A percentile compares a stretch with the other conserved stretches of the same genome.
phyloP scores from a whole-genome alignment of 2,329 filamentous ascomycete genomes.

The Epichloe elymi region DNA sequence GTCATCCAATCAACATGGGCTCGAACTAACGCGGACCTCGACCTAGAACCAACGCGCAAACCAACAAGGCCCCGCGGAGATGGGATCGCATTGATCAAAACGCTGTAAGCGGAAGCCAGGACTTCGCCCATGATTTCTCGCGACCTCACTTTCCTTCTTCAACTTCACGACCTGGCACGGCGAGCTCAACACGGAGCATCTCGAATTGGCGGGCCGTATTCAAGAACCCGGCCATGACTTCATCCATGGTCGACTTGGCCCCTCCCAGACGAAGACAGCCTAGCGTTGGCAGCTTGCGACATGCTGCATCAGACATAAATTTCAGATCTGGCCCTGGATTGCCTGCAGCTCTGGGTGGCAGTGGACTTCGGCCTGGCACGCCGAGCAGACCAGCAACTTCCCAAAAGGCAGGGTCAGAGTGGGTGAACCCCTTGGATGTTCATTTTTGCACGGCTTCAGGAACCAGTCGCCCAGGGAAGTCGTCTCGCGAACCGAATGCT shows the following conservation, averaged over 20 bases:
- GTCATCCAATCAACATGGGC: not conserved
- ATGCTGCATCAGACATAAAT: conserved; percentile 26
- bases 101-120: conserved; percentile 20
- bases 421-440: conserved; percentile 35
- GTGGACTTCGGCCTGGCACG: conserved; percentile 16
- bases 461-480: conserved; percentile 5
- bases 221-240: conserved; percentile 23
- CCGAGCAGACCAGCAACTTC: conserved; percentile 12
- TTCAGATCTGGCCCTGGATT: conserved; percentile 17
- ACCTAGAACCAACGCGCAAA: conserved; percentile 6
- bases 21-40: not conserved
- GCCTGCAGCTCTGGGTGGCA: conserved; percentile 20
- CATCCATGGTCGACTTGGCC: conserved; percentile 33
- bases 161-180: conserved; percentile 26
- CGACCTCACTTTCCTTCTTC: conserved; percentile 17
- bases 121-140: conserved; percentile 23
- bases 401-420: conserved; percentile 26
- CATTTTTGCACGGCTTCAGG: conserved; percentile 24
- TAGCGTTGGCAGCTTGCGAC: conserved; percentile 16
- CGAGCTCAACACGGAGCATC: conserved; percentile 20
- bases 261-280: conserved; percentile 16
- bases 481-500: not conserved
- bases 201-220: conserved; percentile 21
- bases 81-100: conserved; percentile 22
- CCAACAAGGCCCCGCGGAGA: conserved; percentile 12